phyloP scores from a whole-genome alignment of 2,329 filamentous ascomycete species.

The Clonostachys chloroleuca region DNA sequence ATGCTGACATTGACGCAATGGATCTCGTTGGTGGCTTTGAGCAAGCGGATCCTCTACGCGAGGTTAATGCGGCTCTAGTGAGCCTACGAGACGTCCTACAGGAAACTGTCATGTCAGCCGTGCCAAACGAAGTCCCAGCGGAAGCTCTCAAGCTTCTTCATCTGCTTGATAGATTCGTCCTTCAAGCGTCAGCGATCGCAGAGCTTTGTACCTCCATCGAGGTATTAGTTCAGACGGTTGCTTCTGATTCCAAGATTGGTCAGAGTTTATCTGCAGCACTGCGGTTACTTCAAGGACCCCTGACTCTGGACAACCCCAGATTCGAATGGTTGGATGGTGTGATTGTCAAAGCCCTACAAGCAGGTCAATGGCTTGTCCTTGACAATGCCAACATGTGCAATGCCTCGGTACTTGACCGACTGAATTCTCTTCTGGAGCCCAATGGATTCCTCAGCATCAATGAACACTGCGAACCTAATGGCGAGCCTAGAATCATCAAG shows the following conservation, averaged over 20 bases:
- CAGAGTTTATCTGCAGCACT: slow-evolving; percentile 42
- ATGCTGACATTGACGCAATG: slow-evolving; percentile 94
- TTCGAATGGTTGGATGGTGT: slow-evolving; percentile 97
- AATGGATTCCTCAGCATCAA: slow-evolving; percentile 87
- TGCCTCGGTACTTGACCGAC: slow-evolving; percentile 85
- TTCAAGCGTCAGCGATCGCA: slow-evolving; percentile 29
- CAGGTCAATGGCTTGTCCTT: slow-evolving; percentile 87
- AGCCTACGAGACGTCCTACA: slow-evolving; percentile 47
- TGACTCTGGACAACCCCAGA: slow-evolving; percentile 64
- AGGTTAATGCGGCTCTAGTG: slow-evolving; percentile 55
- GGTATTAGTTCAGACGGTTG: slow-evolving; percentile 31
- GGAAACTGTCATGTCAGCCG: slow-evolving; percentile 37
- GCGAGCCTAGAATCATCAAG: slow-evolving; percentile 71
- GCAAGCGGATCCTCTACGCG: slow-evolving; percentile 78
- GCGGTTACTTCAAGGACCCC: slow-evolving; percentile 44
- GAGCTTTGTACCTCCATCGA: slow-evolving; percentile 30
- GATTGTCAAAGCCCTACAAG: slow-evolving; percentile 79
- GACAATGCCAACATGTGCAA: slow-evolving; percentile 98
- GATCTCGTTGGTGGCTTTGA: slow-evolving; percentile 97
- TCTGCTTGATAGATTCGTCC: slow-evolving; percentile 35
- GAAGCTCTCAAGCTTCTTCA: slow-evolving; percentile 47
- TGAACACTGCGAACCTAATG: slow-evolving; percentile 81
- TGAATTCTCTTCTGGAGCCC: slow-evolving; percentile 92
- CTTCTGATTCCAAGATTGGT: slow-evolving; percentile 39
- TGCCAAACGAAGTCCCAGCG: slow-evolving; percentile 40